Evolutionary conservation across 768 basidiomycete genomes (phyloP).

Genomic region (Coprinellus micaceus): DNA sequence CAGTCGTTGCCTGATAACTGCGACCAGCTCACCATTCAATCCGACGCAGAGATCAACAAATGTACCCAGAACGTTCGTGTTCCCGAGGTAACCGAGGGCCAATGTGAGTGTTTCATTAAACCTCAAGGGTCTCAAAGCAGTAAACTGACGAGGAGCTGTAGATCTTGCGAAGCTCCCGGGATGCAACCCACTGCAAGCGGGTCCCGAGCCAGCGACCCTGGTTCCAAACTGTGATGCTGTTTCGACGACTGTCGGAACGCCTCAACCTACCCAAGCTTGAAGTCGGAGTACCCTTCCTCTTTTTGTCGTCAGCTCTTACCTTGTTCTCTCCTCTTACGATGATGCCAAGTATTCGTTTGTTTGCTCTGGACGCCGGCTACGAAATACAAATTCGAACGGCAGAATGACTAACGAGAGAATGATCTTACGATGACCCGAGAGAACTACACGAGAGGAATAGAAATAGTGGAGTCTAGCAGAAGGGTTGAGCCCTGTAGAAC

Average conservation of each 20-base stretch:
- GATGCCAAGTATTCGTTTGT: too few relatives aligned
- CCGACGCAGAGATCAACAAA: constrained; percentile 8
- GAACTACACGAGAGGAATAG: too few relatives aligned
- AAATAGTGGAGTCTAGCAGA: too few relatives aligned
- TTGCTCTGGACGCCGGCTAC: too few relatives aligned
- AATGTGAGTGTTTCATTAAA: not conserved
- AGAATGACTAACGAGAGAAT: too few relatives aligned
- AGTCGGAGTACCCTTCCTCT: not conserved
- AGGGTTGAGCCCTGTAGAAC: too few relatives aligned
- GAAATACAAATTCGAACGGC: too few relatives aligned
- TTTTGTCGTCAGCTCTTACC: too few relatives aligned
- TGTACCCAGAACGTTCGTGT: not conserved
- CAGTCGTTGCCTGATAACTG: constrained; percentile 4
- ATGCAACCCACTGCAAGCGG: constrained; percentile 5
- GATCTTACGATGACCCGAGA: too few relatives aligned
- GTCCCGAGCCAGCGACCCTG: constrained; percentile 4
- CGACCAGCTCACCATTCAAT: not conserved
- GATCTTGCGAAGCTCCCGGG: constrained; percentile 4
- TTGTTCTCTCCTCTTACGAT: too few relatives aligned
- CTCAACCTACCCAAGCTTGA: not conserved
- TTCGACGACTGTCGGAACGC: constrained; percentile 2
- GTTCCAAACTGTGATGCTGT: not conserved
- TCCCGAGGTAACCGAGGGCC: constrained; percentile 1
- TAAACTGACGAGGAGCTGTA: not conserved
- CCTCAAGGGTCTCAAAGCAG: not conserved